Evolutionary conservation across 2,329 filamentous ascomycete genomes (phyloP), one percentile per base, ranked within the genome.

Genomic region (Hypoxylon sp.): DNA sequence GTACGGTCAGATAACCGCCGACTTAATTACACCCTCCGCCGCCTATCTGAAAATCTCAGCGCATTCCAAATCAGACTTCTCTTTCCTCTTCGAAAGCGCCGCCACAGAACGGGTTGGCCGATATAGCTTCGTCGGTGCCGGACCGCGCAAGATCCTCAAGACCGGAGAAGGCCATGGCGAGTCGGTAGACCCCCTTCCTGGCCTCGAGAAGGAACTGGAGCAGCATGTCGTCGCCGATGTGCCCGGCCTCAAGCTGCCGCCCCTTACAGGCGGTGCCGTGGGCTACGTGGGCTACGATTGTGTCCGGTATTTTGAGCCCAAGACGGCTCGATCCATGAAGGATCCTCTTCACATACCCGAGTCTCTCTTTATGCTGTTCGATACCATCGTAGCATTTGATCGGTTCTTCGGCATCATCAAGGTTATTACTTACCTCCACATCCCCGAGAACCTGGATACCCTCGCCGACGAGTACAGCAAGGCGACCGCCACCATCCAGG

Each of bases 231-330:
- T 97, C 62, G 90, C 92, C 27, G 85, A 90, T 35, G 86, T 99
- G 3, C 93, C 95, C 0, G 91, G 88, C 1, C 79, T 98, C 69
- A 85, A 84, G 68, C 82, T 99, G 31, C 95, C 95, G 48, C 90
- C 91, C 21, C 80, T 99, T 77, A 91, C 91, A 0, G 95, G 93
- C 35, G 95, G 95, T 46, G 95, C 93, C 10, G 92, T 99, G 69
- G 95, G 95, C 58, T 99, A 98, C 74, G 92, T 98, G 4, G 93
- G 93, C 49, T 99, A 99, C 72, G 95, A 99, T 74, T 99, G 95
- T 75, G 91, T 99, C 69, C 88, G 89, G 71, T 98, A 98, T 77
- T 99, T 99, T 68, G 95, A 99, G 81, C 95, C 95, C 60, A 96
- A 93, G 82, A 98, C 95, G n/a, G 88, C 88, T 21, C 85, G 92